Base-by-base conservation (phyloP, 164 flowering plant genomes). In the Umbellularia californica region DNA sequence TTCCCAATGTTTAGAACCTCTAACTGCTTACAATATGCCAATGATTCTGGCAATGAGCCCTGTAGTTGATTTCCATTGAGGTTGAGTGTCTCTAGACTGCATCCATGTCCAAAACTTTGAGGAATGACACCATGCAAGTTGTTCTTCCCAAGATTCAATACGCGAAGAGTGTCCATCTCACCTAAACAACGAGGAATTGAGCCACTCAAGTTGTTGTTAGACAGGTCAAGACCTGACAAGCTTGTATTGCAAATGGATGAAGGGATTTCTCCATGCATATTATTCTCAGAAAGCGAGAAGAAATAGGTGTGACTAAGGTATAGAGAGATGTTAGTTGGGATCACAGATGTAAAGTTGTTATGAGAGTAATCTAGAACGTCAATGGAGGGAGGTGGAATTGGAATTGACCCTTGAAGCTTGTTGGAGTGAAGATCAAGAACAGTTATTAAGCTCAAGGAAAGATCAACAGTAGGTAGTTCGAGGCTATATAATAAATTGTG, bases 211-310 rank as follows among this genome's bases (percentile, higher is more conserved):
- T 15, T 23, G 68, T 92, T 92, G 20, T 70, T 27, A 0, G 93
- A 89, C n/a, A 90, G 75, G 55, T 87, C 86, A 25, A 88, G 88
- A 74, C 84, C 85, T 72, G 51, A 75, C 24, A 87, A 84, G 25
- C 5, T 10, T 0, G 78, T 83, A 52, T 81, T 77, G 81, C 97
- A 92, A 1, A 90, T 47, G 1, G 89, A 87, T 5, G 24, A 0
- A 55, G 60, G 60, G 60, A 55, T 55, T 2, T 3, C 60, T 55
- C 60, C 60, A 17, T 3, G 0, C 0, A 50, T 80, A 80, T 47
- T 12, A 69, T 82, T 82, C 22, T 60, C 70, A 19, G 87, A 71
- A 50, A 88, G 70, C 20, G 88, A 86, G 64, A 55, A 87, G 74
- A 78, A 84, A 17, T 35, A 1, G 2, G 79, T 50, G 22, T 4